These are phyloP conservation scores for Paxillus involutus DNA, from an alignment of 768 basidiomycete species.

Conservation along the genomic window DNA sequence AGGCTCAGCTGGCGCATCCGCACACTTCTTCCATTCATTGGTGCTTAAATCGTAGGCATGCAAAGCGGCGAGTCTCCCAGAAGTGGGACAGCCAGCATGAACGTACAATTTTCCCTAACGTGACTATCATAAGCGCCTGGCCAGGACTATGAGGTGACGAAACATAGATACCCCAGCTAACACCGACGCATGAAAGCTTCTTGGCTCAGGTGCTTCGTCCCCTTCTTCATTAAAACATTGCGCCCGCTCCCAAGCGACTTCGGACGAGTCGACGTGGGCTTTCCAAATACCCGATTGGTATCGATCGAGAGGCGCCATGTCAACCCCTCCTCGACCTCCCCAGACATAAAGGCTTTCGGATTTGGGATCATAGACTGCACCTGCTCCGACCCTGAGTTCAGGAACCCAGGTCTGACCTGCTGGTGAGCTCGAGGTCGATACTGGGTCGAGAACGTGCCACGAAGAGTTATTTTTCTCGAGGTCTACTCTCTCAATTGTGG, in stretches of 20 bases:
- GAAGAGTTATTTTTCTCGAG: conserved; percentile 3
- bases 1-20: conserved; percentile 37
- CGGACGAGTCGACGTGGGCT: conserved; percentile 4
- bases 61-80: conserved; percentile 35
- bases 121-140: background rate
- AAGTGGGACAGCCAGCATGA: conserved; percentile 41
- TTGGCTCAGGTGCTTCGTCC: conserved; percentile 28
- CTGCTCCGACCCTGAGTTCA: conserved; percentile 24
- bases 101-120: conserved; percentile 33
- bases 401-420: conserved; percentile 5
- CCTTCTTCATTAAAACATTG: conserved; percentile 24
- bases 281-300: conserved; percentile 32
- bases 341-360: conserved; percentile 36
- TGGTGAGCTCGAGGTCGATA: conserved; percentile 12
- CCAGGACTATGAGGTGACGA: background rate
- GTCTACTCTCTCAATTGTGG: background rate
- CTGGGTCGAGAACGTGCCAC: conserved; percentile 20
- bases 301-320: conserved; percentile 35
- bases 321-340: conserved; percentile 44
- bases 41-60: conserved; percentile 33
- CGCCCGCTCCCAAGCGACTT: conserved; percentile 31
- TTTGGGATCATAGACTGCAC: conserved; percentile 17
- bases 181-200: conserved; percentile 38
- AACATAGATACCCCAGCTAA: conserved; percentile 22
- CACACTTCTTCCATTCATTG: conserved; percentile 30